These are phyloP conservation scores for Schizophyllum amplum DNA, from an alignment of 1,284 basidiomycete species.

Conservation along the genomic window DNA sequence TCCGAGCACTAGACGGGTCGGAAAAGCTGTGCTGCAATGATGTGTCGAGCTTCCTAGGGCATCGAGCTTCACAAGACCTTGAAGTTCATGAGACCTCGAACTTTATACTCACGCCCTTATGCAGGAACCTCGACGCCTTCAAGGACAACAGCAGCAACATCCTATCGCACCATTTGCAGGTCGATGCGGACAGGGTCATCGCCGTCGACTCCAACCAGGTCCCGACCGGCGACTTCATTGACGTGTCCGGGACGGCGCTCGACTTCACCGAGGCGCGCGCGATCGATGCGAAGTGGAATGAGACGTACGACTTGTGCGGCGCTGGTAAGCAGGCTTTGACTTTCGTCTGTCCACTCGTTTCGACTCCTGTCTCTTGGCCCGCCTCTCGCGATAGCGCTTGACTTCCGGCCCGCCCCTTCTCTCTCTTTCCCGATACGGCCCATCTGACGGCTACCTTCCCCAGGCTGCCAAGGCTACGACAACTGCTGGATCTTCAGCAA, in stretches of 20 bases:
- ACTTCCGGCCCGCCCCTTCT: no score
- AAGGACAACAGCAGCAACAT: slow-evolving; percentile 36
- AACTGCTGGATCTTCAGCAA: slow-evolving; percentile 39
- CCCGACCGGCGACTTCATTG: slow-evolving; percentile 39
- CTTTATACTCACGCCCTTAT: no score
- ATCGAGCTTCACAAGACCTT: no score
- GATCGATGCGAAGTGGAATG: slow-evolving; percentile 28
- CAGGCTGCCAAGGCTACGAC: slow-evolving; percentile 36
- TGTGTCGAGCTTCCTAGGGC: no score
- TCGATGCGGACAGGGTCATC: slow-evolving; percentile 35
- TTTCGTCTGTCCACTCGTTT: neutral
- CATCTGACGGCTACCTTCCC: neutral
- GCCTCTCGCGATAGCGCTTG: no score
- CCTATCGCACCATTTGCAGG: slow-evolving; percentile 34
- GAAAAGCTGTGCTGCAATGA: no score
- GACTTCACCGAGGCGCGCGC: slow-evolving; percentile 36
- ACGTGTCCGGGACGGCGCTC: slow-evolving; percentile 31
- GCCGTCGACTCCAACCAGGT: slow-evolving; percentile 37
- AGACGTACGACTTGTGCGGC: slow-evolving; percentile 23
- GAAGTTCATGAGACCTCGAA: no score
- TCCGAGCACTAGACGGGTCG: no score
- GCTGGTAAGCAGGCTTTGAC: slow-evolving; percentile 30
- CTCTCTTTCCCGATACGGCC: no score
- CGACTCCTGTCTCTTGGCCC: no score
- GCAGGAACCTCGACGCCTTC: slow-evolving; percentile 49